Evolutionary conservation across 83 land plant species (phyloP), one percentile per base, ranked within the genome.

Genomic region (Thuja plicata): DNA sequence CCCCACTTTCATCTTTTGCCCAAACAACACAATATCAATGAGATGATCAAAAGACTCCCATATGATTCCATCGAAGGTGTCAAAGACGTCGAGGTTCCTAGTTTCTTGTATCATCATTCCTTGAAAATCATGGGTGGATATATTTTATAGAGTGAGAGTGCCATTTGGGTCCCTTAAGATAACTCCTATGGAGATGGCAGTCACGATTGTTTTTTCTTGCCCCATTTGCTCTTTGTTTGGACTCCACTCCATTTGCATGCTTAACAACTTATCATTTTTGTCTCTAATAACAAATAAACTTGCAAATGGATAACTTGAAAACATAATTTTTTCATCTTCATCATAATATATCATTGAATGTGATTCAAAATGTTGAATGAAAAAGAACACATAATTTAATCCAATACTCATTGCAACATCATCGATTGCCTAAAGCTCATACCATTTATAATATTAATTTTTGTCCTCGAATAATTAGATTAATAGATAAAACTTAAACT

Each of bases 41-140:
- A 91, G 92, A 30, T 93, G 70, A 88, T 90, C 92, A 88, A 91
- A 91, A 37, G 91, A 89, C 71, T 91, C 91, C 91, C 93, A 92
- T 34, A 93, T 88, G 2, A 85, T 46, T 9, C 21, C 55, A 85
- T 88, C 74, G 2, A 81, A 80, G 2, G 24, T 19, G 43, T 88
- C 71, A 41, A 89, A 82, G 16, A 92, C 76, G 6, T 88, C 66
- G 17, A 93, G 48, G 84, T 92, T 92, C 2, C 93, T 91, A 12
- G 37, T 17, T 30, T 87, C n/a, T 70, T 57, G n/a, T 40, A 83
- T n/a, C 1, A 89, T 37, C 52, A 93, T 40, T 37, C 90, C 87
- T 3, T 41, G 74, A 13, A 91, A 89, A 81, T 84, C 73, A 37
- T 84, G 89, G 8, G 76, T 37, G 0, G 66, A 4, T 43, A 15